Conservation (phyloP, 2,329 filamentous ascomycete species). For the Apiospora saccharicola region DNA sequence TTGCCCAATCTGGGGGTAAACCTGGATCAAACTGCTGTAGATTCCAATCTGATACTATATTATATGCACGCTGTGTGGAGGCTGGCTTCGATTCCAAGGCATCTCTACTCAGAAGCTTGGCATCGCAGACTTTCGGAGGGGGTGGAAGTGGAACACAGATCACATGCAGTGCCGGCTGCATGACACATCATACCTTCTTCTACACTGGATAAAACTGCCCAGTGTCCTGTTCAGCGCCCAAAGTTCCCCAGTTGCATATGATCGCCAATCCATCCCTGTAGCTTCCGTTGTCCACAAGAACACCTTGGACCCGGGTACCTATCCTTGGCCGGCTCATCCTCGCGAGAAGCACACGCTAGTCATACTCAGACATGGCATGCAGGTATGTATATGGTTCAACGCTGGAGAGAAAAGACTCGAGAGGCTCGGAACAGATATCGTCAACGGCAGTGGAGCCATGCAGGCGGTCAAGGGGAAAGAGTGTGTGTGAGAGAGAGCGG, state of each 20-base stretch:
- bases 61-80: not conserved
- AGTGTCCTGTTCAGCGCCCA: not conserved
- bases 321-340: not conserved
- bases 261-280: not conserved
- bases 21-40: not conserved
- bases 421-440: not conserved
- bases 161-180: not conserved
- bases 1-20: not conserved
- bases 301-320: not conserved
- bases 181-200: not conserved
- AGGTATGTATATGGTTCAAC: not conserved
- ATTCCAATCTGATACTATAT: not conserved
- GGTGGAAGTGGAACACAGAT: slow-evolving; percentile 2
- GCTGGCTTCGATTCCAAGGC: not conserved
- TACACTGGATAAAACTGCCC: not conserved
- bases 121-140: not conserved
- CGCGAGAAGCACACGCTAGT: not conserved
- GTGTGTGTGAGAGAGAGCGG: not conserved
- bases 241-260: not conserved
- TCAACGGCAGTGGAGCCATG: not conserved
- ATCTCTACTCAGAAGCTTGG: not conserved
- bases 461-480: not conserved
- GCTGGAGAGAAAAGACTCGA: not conserved
- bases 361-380: not conserved
- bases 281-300: not conserved